Conservation (phyloP, 1,139 yeast species). For the Nakaseomyces delphensis region DNA sequence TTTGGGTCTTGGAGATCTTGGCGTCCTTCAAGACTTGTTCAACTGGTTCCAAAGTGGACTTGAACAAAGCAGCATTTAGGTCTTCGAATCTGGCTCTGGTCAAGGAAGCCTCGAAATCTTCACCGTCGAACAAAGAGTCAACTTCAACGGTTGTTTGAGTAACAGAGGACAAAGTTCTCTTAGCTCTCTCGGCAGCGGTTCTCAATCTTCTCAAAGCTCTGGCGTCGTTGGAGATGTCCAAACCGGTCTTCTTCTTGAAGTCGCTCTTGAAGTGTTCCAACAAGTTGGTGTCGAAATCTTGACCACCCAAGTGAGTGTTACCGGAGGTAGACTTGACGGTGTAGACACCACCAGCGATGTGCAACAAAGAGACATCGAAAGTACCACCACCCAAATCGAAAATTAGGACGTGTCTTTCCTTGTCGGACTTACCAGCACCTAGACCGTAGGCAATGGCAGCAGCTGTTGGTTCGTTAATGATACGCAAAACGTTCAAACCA, state of each 20-base stretch:
- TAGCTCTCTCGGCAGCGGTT: constrained; percentile 99
- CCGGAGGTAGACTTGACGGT: constrained; percentile 99
- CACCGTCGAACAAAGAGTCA: constrained; percentile 93
- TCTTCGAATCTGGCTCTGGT: constrained; percentile 99
- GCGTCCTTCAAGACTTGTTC: constrained; percentile 97
- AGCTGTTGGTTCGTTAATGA: constrained; percentile 92
- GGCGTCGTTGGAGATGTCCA: constrained; percentile 83
- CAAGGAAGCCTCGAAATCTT: constrained; percentile 91
- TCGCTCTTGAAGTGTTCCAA: constrained; percentile 90
- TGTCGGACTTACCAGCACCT: constrained; percentile 85
- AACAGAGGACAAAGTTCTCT: constrained; percentile 96
- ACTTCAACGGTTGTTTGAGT: constrained; percentile 96
- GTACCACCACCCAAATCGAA: constrained; percentile 97
- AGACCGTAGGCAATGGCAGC: constrained; percentile 95
- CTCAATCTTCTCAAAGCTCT: constrained; percentile 97
- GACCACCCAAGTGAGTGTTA: constrained; percentile 99
- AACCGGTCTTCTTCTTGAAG: constrained; percentile 94
- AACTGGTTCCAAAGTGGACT: constrained; percentile 93
- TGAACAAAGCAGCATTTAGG: constrained; percentile 90
- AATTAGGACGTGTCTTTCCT: constrained; percentile 81
- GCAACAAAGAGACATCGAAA: constrained; percentile 88
- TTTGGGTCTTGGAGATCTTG: constrained; percentile 77
- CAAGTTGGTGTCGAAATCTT: constrained; percentile 96
- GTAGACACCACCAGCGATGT: constrained; percentile 98
- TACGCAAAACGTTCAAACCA: constrained; percentile 82